Base-by-base conservation (phyloP, 305 asterid species). In the Fraxinus sp. region DNA sequence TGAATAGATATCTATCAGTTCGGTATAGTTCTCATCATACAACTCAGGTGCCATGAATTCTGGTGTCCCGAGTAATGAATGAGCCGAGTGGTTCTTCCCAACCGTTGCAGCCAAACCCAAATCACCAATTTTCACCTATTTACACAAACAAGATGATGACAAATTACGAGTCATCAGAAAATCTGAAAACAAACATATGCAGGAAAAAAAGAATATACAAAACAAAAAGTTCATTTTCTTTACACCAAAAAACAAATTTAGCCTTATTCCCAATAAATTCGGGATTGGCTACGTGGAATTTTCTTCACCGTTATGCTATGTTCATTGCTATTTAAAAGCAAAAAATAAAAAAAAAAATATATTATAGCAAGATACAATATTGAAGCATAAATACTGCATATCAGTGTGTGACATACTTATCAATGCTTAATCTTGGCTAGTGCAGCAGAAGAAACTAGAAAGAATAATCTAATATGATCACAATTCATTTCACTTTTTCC, bases 31-130 rank as follows among this genome's bases (percentile, higher is more conserved):
- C 87, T 93, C 97, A 0, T 94, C 98, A 4, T 93, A 94, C 2
- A 93, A 88, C 85, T 94, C 98, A 0, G 96, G 97, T 64, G 97
- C 98, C 96, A 93, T 94, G 88, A 93, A 94, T 79, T 93, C 98
- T 1, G 97, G 98, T 35, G 98, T 93, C 80, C 98, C 98, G 6
- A 95, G 88, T 35, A 95, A 36, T 0, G 97, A 90, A 82, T 89
- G 96, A 1, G 96, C 97, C 2, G 89, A 86, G 81, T 93, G 97
- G 49, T 85, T 90, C 85, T 87, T 87, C 82, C 93, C 95, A 70
- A 92, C 95, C 3, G 79, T 86, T 18, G 94, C 92, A 18, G 98
- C 98, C 85, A 94, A 80, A 1, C 97, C 98, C 82, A 93, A 84
- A 86, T 94, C 98, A 80, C 97, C 97, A 73, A 94, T 94, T 84